These are phyloP conservation scores for Phlyctochytrium planicorne DNA, from an alignment of 192 early-diverging fungal genomes.

Conservation along the genomic window DNA sequence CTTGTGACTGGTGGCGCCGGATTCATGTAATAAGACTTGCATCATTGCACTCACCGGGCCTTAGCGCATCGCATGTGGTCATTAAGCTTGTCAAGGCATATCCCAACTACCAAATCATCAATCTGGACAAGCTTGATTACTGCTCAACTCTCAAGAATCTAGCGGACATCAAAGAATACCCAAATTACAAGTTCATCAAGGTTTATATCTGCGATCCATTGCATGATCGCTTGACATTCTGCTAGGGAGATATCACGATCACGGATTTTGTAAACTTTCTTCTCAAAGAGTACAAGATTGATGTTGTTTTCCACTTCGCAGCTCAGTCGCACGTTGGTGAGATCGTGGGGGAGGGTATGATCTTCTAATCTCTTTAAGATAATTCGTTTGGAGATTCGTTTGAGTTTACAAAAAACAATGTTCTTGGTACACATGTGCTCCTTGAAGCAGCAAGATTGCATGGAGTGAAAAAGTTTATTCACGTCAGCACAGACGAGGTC, in stretches of 20 bases:
- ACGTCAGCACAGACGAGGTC: conserved; percentile 80
- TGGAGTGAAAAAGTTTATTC: conserved; percentile 64
- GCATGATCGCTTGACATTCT: conserved; percentile 1
- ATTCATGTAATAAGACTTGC: conserved; percentile 62
- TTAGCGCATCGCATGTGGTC: conserved; percentile 67
- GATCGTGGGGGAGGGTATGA: neutral
- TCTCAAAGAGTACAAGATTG: conserved; percentile 65
- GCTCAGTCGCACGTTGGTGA: conserved; percentile 76
- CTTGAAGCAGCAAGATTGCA: conserved; percentile 65
- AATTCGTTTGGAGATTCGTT: conserved; percentile 83
- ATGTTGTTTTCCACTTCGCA: conserved; percentile 75
- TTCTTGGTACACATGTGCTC: conserved; percentile 79
- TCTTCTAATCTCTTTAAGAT: conserved; percentile 34
- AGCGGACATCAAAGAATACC: conserved; percentile 36
- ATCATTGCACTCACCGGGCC: neutral
- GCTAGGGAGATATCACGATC: conserved; percentile 66
- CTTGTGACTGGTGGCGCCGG: conserved; percentile 82
- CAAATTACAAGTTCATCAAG: conserved; percentile 68
- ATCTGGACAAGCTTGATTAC: conserved; percentile 78
- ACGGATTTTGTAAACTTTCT: conserved; percentile 62
- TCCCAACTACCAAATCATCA: conserved; percentile 66
- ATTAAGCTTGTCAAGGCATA: conserved; percentile 60
- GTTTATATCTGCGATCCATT: conserved; percentile 13
- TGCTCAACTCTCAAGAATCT: conserved; percentile 68
- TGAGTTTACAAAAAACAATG: conserved; percentile 76